These are phyloP conservation scores for Pseudozyma pruni DNA, from an alignment of 1,284 basidiomycete genomes.

Conservation along the genomic window DNA sequence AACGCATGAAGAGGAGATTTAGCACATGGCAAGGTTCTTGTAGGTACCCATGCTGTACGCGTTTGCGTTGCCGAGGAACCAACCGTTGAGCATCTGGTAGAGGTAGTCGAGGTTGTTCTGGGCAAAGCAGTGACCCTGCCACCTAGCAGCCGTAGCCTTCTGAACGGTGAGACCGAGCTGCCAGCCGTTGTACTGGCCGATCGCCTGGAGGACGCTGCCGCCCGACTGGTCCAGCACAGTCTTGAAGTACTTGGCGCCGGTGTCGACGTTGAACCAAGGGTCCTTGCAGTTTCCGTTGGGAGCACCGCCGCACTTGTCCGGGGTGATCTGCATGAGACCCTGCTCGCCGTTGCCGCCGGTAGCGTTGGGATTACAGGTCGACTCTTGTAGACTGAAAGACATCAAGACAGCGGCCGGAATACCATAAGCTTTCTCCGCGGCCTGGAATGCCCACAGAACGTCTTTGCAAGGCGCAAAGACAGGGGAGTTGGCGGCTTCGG, in stretches of 20 bases:
- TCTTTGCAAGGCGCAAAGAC: constrained; percentile 53
- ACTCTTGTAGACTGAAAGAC: constrained; percentile 61
- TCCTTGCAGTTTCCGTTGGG: constrained; percentile 54
- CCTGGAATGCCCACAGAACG: constrained; percentile 48
- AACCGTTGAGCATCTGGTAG: constrained; percentile 56
- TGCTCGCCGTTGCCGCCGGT: constrained; percentile 58
- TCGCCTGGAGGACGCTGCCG: constrained; percentile 44
- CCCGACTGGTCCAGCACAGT: constrained; percentile 31
- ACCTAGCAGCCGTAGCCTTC: constrained; percentile 36
- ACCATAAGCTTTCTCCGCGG: constrained; percentile 33
- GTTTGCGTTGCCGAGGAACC: constrained; percentile 48
- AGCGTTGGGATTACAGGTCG: constrained; percentile 50
- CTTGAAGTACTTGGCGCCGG: constrained; percentile 59
- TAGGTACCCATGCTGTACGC: constrained; percentile 39
- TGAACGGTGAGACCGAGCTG: constrained; percentile 36
- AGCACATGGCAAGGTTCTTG: constrained; percentile 42
- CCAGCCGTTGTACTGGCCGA: constrained; percentile 62
- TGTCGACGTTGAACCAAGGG: constrained; percentile 46
- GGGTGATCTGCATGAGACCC: constrained; percentile 62
- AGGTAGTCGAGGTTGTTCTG: constrained; percentile 63
- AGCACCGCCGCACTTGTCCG: constrained; percentile 55
- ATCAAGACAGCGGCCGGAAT: constrained; percentile 55
- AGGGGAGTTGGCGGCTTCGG: constrained; percentile 32
- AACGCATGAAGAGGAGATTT: background rate
- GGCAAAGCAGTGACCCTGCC: constrained; percentile 43